phyloP scores from a whole-genome alignment of 2,329 filamentous ascomycete genomes.

The Rhynchosporium secalis region DNA sequence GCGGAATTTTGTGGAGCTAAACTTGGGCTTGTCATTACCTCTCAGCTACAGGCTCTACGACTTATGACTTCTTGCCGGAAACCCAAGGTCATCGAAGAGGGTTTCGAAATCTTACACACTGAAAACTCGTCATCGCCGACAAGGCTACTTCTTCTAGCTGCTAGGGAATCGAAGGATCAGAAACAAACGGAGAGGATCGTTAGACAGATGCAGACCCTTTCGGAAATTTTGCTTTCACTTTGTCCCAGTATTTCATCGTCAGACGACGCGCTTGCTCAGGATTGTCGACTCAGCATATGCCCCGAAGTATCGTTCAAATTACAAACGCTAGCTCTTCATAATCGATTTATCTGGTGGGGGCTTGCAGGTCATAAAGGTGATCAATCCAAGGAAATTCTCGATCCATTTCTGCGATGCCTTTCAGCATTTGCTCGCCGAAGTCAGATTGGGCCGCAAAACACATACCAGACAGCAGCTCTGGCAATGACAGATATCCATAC shows the following conservation, averaged over 20 bases:
- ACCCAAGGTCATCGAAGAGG: conserved; percentile 57
- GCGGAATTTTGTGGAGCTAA: conserved; percentile 46
- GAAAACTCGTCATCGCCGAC: conserved; percentile 57
- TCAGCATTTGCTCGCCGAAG: conserved; percentile 58
- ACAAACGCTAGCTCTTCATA: conserved; percentile 62
- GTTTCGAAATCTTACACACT: conserved; percentile 55
- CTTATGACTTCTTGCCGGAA: conserved; percentile 62
- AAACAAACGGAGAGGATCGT: conserved; percentile 57
- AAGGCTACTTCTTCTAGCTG: conserved; percentile 52
- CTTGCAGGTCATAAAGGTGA: conserved; percentile 60
- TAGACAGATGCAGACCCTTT: conserved; percentile 66
- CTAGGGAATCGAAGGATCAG: conserved; percentile 41
- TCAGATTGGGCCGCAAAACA: conserved; percentile 25
- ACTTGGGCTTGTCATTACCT: conserved; percentile 57
- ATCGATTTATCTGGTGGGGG: conserved; percentile 65
- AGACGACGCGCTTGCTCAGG: conserved; percentile 57
- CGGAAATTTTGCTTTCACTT: conserved; percentile 64
- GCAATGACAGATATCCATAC: conserved; percentile 30
- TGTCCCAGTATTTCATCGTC: conserved; percentile 66
- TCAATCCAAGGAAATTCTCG: conserved; percentile 62
- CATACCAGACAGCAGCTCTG: conserved; percentile 30
- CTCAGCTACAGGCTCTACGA: conserved; percentile 65
- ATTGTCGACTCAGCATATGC: conserved; percentile 54
- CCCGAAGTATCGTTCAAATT: conserved; percentile 61
- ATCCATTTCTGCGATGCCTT: conserved; percentile 64